Base-by-base conservation (phyloP, 2,329 filamentous ascomycete genomes). In the Aureobasidium namibiae region DNA sequence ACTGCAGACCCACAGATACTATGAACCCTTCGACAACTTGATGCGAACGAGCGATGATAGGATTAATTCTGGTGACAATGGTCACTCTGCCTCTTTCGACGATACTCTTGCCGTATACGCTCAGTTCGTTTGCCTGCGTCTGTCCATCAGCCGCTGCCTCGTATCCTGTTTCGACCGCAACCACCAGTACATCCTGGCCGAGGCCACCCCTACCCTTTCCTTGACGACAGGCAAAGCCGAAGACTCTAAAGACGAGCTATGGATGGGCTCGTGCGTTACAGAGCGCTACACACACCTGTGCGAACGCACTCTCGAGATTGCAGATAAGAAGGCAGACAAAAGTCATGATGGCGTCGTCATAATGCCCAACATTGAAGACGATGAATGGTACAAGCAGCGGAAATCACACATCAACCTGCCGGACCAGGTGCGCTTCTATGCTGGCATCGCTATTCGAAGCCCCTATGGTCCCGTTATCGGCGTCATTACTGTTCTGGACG, bases 371-470 rank as follows among this genome's bases (percentile, higher is more conserved):
- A n/a, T 60, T 2, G 23, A 3, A 8, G 18, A 39, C 1, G 46
- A 60, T 6, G 48, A 53, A 4, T 46, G 41, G 48, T 44, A 44
- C 38, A 44, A 46, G 36, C 23, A 13, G 3, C 18, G 14, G 8
- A 3, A 34, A 14, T 24, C 41, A 16, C 36, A 49, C 8, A 8
- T 36, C 10, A 10, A 14, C 4, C 10, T 41, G 11, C 33, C 49
- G 5, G 16, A 34, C 7, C 9, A 29, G 1, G 14, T 21, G 2
- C 24, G 41, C 6, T 84, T 84, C 65, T 82, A 83, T 61, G 81
- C 80, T 6, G 80, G 80, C 18, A 83, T 86, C 0, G 85, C 85
- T 0, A 81, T 88, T 57, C 77, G 79, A 26, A 84, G 81, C 2
- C 78, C 78, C 0, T 79, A 76, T 38, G 78, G 81, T 24, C 79